A percentile compares a stretch with the other conserved stretches of the same genome.
Conservation (phyloP, 2,329 filamentous ascomycete genomes). For the Fusarium sp. region DNA sequence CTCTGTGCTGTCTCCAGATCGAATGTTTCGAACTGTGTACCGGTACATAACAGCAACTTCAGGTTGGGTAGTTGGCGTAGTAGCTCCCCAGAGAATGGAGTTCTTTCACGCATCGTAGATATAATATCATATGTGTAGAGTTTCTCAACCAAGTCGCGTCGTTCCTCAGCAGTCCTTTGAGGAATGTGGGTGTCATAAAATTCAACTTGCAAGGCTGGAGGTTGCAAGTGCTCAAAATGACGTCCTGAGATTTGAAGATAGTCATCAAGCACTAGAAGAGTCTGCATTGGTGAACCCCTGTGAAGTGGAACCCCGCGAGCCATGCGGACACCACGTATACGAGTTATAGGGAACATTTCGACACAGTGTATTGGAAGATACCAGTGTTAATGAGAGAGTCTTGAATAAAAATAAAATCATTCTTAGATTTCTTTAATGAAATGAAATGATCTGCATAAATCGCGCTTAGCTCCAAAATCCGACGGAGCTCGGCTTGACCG, state of each 20-base stretch:
- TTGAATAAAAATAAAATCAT: accelerated
- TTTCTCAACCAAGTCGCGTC: neutral
- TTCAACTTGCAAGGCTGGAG: neutral
- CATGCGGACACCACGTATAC: neutral
- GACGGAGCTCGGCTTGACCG: neutral
- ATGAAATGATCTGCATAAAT: neutral
- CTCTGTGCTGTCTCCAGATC: neutral
- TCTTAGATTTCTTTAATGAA: neutral
- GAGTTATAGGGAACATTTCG: neutral
- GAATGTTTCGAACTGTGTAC: neutral
- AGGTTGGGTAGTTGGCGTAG: neutral
- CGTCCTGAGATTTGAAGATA: neutral
- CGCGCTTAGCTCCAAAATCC: neutral
- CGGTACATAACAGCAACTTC: neutral
- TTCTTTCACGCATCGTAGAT: neutral
- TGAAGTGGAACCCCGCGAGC: neutral
- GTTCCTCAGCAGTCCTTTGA: neutral
- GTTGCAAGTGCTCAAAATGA: neutral
- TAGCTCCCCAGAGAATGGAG: neutral
- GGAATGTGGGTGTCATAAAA: accelerated
- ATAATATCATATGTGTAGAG: neutral
- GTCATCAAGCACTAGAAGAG: neutral
- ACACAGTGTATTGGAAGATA: accelerated
- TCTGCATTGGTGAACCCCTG: neutral
- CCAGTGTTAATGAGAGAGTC: too few species aligned